Percentiles rank a stretch among this genome's conserved stretches.
These are phyloP conservation scores for Thoreauomyces humboldtii DNA, from an alignment of 192 early-diverging fungal genomes.

Conservation along the genomic window DNA sequence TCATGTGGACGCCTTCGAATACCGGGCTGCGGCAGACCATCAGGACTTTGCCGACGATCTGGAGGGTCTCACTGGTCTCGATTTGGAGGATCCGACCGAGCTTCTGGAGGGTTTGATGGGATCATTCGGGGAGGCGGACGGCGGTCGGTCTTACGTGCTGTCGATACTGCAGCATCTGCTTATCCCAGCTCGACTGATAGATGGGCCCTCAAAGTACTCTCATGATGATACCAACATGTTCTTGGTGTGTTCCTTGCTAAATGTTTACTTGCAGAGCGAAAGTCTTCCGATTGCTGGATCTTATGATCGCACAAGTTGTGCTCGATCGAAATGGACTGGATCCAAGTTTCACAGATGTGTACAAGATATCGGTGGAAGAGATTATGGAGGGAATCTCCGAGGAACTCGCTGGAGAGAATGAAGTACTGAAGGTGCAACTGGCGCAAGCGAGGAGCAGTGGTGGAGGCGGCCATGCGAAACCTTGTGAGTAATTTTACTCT, in stretches of 20 bases:
- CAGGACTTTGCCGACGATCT: conserved; percentile 42
- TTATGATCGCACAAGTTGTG: conserved; percentile 40
- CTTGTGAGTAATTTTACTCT: too few species aligned
- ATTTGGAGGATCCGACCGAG: conserved; percentile 37
- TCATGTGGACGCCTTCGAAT: conserved; percentile 43
- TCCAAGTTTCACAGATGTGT: conserved; percentile 40
- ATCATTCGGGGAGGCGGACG: conserved; percentile 16
- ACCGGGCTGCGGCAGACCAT: conserved; percentile 31
- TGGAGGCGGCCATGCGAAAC: too few species aligned
- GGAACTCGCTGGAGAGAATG: conserved; percentile 27
- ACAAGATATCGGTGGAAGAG: conserved; percentile 33
- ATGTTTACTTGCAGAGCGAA: conserved; percentile 24
- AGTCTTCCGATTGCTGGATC: conserved; percentile 35
- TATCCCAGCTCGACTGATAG: conserved; percentile 33
- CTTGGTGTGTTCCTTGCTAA: neutral
- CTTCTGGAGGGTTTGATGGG: conserved; percentile 34
- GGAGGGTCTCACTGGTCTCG: conserved; percentile 30
- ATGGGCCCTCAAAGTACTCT: conserved; percentile 29
- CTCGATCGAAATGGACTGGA: conserved; percentile 40
- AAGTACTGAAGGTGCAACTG: conserved; percentile 27
- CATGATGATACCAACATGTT: neutral
- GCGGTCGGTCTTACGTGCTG: conserved; percentile 22
- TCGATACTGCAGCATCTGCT: conserved; percentile 40
- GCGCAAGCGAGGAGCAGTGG: conserved; percentile 15
- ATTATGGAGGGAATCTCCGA: conserved; percentile 37